Percentiles rank a stretch among this genome's conserved stretches.
phyloP scores from a whole-genome alignment of 192 early-diverging fungal species.

The Rhizophagus prolifer region DNA sequence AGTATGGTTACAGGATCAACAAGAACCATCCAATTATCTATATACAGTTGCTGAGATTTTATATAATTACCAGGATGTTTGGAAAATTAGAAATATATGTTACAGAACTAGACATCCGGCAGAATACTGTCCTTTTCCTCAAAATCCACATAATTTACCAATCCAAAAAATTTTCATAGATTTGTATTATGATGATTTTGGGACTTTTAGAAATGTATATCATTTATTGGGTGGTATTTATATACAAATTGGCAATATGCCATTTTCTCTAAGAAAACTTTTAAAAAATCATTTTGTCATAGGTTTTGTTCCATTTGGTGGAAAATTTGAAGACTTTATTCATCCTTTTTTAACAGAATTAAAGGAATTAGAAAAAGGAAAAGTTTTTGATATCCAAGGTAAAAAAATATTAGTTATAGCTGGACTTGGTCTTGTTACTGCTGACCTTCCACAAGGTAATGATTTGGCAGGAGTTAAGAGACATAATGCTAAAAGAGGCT shows the following conservation, averaged over 20 bases:
- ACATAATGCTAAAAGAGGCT: too few species aligned
- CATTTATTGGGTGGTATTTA: background rate
- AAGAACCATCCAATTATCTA: background rate
- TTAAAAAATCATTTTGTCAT: slow-evolving; percentile 7
- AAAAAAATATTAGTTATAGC: too few species aligned
- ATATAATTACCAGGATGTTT: background rate
- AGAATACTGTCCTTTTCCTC: background rate
- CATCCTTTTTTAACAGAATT: background rate
- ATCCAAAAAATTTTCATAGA: background rate
- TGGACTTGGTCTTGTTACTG: too few species aligned
- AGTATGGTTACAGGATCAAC: background rate
- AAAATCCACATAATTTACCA: background rate
- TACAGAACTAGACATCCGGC: background rate
- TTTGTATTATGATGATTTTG: background rate
- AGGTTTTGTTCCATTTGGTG: slow-evolving; percentile 11
- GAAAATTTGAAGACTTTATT: background rate
- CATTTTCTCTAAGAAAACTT: background rate
- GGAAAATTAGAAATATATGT: background rate
- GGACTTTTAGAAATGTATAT: background rate
- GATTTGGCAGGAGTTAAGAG: too few species aligned
- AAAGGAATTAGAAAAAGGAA: background rate
- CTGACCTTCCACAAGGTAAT: too few species aligned
- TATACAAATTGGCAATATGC: slow-evolving; percentile 18
- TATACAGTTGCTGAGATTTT: background rate
- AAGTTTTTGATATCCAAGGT: too few species aligned